Evolutionary conservation across 2,329 filamentous ascomycete species (phyloP), one percentile per base, ranked within the genome.

Genomic region (Fusarium hainanense): DNA sequence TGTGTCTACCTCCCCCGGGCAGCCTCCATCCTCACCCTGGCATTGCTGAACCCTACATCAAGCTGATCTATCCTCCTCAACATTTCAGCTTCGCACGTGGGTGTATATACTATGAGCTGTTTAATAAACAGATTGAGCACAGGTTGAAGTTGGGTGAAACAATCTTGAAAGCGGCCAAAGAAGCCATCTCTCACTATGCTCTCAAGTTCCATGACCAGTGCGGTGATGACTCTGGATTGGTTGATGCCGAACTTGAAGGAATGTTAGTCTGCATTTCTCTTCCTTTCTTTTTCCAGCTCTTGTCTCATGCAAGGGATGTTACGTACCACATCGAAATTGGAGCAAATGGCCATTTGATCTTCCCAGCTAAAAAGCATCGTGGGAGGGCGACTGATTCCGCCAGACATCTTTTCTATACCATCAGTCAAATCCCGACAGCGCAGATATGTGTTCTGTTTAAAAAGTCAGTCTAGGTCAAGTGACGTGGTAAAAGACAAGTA

Each of bases 161-260:
- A 69, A n/a, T 68, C 51, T 23, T 55, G 48, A 52, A 69, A 69
- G 6, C 57, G 63, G n/a, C 57, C 41, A 25, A 51, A 46, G 23
- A 69, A 58, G n/a, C 57, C 56, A 20, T 57, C 57, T 20, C 30
- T 52, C 18, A 52, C 20, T 51, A 69, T 20, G n/a, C 44, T 58
- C n/a, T 46, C 27, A 6, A 34, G 30, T 18, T 63, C 34, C 20
- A 42, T 56, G 21, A 42, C 41, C 16, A 70, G 37, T 8, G 47
- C 30, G 9, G 59, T 41, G 7, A 56, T 14, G 12, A 70, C 63
- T 12, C 50, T 68, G 25, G 63, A 60, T 60, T 70, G 58, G 21
- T 56, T 28, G 12, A 54, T 46, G 11, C 25, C 46, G 20, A 70
- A 60, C 67, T 68, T 23, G 7, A 18, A 27, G 11, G 41, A 64